These are phyloP conservation scores for Oryza officinalis DNA, from an alignment of 176 grass and related monocot species.

Conservation along the genomic window DNA sequence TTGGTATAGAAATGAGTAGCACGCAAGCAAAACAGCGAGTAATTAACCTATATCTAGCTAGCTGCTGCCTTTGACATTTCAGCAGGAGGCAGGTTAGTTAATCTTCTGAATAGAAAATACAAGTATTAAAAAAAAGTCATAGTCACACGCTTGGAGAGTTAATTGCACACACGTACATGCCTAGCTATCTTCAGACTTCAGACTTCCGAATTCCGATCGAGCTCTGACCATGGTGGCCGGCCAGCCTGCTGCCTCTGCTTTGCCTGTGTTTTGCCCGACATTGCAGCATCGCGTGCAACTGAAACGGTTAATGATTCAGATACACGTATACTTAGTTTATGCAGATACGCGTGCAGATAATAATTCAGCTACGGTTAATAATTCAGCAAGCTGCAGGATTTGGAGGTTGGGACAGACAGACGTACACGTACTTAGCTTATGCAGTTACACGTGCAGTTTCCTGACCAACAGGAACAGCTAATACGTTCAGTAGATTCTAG, in stretches of 20 bases:
- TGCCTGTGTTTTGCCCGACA: background rate
- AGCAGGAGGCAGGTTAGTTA: background rate
- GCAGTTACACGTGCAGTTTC: background rate
- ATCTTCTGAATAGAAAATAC: background rate
- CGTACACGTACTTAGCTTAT: background rate
- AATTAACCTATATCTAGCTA: background rate
- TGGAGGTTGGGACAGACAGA: background rate
- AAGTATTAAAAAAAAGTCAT: background rate
- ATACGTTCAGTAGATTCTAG: background rate
- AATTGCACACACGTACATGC: background rate
- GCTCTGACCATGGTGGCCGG: background rate
- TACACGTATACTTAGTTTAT: too few relatives aligned
- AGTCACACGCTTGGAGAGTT: background rate
- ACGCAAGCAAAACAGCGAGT: background rate
- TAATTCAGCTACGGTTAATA: background rate
- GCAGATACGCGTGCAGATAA: too few relatives aligned
- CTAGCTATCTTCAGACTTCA: background rate
- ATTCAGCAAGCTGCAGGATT: background rate
- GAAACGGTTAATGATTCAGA: background rate
- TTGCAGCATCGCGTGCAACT: background rate
- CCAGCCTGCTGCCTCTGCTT: background rate
- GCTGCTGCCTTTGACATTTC: background rate
- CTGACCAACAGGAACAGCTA: background rate
- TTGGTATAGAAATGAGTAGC: background rate
- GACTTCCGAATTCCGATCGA: too few relatives aligned